A percentile compares a stretch with the other conserved stretches of the same genome.
Evolutionary conservation across 1,139 yeast genomes (phyloP).

Genomic region (Debaryomyces robertsiae): DNA sequence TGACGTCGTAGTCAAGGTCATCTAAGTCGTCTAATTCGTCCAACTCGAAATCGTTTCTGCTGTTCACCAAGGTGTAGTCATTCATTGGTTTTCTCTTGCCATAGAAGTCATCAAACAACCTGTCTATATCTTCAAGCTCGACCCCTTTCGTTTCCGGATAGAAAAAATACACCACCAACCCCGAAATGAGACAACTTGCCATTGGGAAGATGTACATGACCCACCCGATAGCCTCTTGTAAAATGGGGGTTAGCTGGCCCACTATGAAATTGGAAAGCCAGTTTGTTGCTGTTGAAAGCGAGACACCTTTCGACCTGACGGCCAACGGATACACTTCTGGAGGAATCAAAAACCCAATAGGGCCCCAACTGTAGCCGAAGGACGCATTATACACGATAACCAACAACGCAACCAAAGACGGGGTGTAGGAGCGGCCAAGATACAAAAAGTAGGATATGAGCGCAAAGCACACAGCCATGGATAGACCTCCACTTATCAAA

Average conservation of each 20-base stretch:
- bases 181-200: slow-evolving; percentile 45
- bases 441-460: slow-evolving; percentile 45
- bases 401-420: slow-evolving; percentile 48
- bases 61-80: slow-evolving; percentile 19
- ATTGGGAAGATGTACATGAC: slow-evolving; percentile 54
- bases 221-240: slow-evolving; percentile 53
- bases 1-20: slow-evolving; percentile 20
- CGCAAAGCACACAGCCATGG: slow-evolving; percentile 48
- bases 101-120: slow-evolving; percentile 64
- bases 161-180: slow-evolving; percentile 56
- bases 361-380: slow-evolving; percentile 62
- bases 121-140: slow-evolving; percentile 85
- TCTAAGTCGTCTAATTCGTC: slow-evolving; percentile 23
- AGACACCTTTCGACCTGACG: slow-evolving; percentile 56
- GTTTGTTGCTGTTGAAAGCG: slow-evolving; percentile 55
- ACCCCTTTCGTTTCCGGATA: slow-evolving; percentile 94
- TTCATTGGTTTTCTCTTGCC: slow-evolving; percentile 20
- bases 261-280: slow-evolving; percentile 59
- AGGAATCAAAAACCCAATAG: slow-evolving; percentile 56
- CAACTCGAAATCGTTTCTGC: slow-evolving; percentile 20
- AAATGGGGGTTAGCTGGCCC: slow-evolving; percentile 55
- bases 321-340: slow-evolving; percentile 58
- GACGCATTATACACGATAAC: slow-evolving; percentile 55
- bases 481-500: slow-evolving; percentile 49
- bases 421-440: slow-evolving; percentile 40